These are phyloP conservation scores for Echites panduratus DNA, from an alignment of 257 asterid species.

Conservation along the genomic window DNA sequence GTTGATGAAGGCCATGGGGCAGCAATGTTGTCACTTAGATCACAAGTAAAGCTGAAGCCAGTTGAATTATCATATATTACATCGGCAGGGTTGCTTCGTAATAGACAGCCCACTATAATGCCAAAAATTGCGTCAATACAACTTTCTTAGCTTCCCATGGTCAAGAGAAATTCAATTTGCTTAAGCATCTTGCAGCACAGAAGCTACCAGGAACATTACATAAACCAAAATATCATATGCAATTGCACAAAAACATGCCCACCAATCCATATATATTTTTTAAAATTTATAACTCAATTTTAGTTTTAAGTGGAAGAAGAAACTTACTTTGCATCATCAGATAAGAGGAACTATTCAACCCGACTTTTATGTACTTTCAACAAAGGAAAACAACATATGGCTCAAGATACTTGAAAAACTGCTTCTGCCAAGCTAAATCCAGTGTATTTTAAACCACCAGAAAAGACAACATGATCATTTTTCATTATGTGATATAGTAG, in stretches of 20 bases:
- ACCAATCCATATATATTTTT: background rate
- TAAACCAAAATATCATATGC: background rate
- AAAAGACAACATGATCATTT: background rate
- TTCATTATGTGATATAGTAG: background rate
- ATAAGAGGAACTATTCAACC: no score
- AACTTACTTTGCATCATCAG: conserved; percentile 1
- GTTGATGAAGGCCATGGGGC: conserved; percentile 99
- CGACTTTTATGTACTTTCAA: background rate
- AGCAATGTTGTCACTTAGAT: conserved; percentile 80
- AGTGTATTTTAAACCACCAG: background rate
- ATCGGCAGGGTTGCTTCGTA: conserved; percentile 80
- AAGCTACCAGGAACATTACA: background rate
- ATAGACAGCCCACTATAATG: conserved; percentile 65
- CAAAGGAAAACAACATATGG: background rate
- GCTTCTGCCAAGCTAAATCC: background rate
- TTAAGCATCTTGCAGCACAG: background rate
- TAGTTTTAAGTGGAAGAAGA: background rate
- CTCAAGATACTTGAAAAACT: background rate
- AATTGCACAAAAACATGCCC: background rate
- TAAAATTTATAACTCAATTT: background rate
- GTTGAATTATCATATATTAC: conserved; percentile 73
- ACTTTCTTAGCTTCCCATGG: background rate
- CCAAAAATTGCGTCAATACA: conserved; percentile 2
- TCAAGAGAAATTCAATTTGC: background rate
- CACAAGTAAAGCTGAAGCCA: conserved; percentile 90